These are phyloP conservation scores for Penicillium sp. DNA, from an alignment of 2,329 filamentous ascomycete species.

Conservation along the genomic window DNA sequence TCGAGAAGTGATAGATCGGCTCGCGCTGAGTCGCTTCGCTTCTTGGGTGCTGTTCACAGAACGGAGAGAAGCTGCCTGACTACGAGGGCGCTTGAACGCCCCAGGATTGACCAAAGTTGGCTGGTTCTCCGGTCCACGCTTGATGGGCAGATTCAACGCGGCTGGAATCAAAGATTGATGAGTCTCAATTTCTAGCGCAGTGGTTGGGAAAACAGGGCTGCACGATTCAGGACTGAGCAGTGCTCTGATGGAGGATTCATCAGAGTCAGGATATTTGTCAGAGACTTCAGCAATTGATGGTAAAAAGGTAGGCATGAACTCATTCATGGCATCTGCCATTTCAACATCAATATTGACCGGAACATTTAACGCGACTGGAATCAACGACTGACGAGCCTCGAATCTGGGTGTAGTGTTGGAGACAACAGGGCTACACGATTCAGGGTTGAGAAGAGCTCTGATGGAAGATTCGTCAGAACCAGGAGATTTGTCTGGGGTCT, in stretches of 20 bases:
- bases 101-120: conserved; percentile 10
- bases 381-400: neutral
- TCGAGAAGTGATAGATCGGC: neutral
- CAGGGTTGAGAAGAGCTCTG: neutral
- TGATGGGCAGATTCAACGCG: conserved; percentile 6
- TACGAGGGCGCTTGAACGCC: neutral
- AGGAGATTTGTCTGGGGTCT: neutral
- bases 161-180: neutral
- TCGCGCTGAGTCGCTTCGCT: neutral
- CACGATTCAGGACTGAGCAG: neutral
- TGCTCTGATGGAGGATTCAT: neutral
- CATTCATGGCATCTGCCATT: neutral
- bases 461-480: neutral
- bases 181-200: neutral
- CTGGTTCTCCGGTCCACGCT: conserved; percentile 11
- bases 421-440: neutral
- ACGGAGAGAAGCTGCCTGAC: conserved; percentile 18
- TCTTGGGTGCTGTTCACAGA: neutral
- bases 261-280: neutral
- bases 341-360: conserved; percentile 2
- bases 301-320: neutral
- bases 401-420: neutral
- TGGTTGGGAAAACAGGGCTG: neutral
- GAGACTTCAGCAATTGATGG: neutral
- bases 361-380: conserved; percentile 4